phyloP scores from a whole-genome alignment of 768 basidiomycete species.

The Leccinum uliginosum region DNA sequence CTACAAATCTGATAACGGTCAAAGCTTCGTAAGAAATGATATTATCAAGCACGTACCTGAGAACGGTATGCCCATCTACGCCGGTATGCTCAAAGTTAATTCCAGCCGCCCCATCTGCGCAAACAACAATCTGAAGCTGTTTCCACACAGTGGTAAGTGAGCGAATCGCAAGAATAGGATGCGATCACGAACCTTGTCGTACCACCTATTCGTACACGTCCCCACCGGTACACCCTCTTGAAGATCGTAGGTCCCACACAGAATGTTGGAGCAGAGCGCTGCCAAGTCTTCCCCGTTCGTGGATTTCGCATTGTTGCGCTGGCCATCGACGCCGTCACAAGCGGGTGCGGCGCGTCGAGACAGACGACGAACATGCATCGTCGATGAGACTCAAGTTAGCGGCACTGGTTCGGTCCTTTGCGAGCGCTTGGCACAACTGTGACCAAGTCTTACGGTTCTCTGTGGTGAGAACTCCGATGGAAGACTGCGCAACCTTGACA shows the following conservation, averaged over 20 bases:
- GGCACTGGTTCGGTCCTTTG: constrained; percentile 68
- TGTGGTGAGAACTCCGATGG: constrained; percentile 91
- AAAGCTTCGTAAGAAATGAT: not conserved
- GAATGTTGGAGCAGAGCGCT: constrained; percentile 84
- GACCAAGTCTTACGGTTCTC: constrained; percentile 96
- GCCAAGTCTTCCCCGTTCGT: constrained; percentile 55
- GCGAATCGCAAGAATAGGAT: not conserved
- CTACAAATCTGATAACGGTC: constrained; percentile 53
- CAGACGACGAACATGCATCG: constrained; percentile 91
- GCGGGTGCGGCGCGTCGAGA: constrained; percentile 64
- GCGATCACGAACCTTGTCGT: constrained; percentile 63
- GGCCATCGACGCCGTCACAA: constrained; percentile 13
- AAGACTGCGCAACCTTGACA: constrained; percentile 64
- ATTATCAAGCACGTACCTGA: constrained; percentile 46
- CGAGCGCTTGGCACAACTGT: constrained; percentile 58
- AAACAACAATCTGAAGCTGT: constrained; percentile 95
- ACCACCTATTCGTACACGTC: constrained; percentile 95
- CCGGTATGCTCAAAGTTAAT: constrained; percentile 99
- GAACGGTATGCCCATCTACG: constrained; percentile 94
- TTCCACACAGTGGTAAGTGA: not conserved
- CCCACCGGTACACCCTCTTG: constrained; percentile 87
- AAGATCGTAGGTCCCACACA: constrained; percentile 88
- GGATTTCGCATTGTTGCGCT: not conserved
- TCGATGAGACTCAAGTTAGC: constrained; percentile 82
- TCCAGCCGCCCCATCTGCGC: constrained; percentile 88